A percentile compares a stretch with the other conserved stretches of the same genome.
phyloP scores from a whole-genome alignment of 805 yeast species.

The Starmerella bombi region DNA sequence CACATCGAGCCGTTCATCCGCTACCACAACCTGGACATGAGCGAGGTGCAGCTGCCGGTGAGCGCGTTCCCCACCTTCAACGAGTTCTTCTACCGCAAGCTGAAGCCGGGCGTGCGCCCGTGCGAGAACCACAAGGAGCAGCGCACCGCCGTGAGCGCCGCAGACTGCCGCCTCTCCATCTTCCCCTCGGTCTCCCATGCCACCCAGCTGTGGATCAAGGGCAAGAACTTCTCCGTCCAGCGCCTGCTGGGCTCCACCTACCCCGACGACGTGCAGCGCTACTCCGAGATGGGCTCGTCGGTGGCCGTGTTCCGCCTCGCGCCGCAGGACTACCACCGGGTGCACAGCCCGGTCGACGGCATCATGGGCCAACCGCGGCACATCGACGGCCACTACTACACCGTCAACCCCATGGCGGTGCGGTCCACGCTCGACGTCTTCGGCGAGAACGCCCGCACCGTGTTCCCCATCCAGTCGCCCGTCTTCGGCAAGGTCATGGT shows the following conservation, averaged over 20 bases:
- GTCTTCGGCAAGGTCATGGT: constrained; percentile 67
- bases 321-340: constrained; percentile 93
- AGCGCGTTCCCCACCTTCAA: constrained; percentile 56
- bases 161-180: constrained; percentile 74
- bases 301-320: constrained; percentile 72
- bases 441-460: constrained; percentile 76
- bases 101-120: constrained; percentile 58
- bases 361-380: constrained; percentile 46
- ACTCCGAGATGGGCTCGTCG: constrained; percentile 43
- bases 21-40: constrained; percentile 67
- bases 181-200: constrained; percentile 50
- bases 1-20: constrained; percentile 66
- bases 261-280: constrained; percentile 28
- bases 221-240: constrained; percentile 54
- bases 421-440: constrained; percentile 78
- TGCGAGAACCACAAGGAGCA: constrained; percentile 44
- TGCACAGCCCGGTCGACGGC: constrained; percentile 81
- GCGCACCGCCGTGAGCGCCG: constrained; percentile 55
- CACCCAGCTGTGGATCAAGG: constrained; percentile 78
- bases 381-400: constrained; percentile 83
- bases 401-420: constrained; percentile 96
- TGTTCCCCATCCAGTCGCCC: constrained; percentile 62
- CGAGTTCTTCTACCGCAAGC: constrained; percentile 72
- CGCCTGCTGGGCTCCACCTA: constrained; percentile 41
- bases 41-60: constrained; percentile 48